Conservation (phyloP, 2,329 filamentous ascomycete species). For the Teratosphaeria nubilosa region DNA sequence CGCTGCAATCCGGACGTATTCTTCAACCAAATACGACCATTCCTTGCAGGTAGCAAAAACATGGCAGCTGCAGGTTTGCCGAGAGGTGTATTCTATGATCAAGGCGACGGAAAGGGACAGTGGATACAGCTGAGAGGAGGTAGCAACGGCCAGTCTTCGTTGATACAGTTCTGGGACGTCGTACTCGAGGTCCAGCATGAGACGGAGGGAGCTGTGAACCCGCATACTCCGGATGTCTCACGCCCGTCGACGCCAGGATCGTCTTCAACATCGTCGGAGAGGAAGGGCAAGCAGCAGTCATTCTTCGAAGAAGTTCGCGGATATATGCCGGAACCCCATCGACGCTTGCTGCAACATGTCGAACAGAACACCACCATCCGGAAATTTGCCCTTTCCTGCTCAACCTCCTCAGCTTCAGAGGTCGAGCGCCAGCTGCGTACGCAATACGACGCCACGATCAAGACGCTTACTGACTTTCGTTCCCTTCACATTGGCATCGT, state of each 20-base stretch:
- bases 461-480: slow-evolving; percentile 37
- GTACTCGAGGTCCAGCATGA: slow-evolving; percentile 41
- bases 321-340: slow-evolving; percentile 46
- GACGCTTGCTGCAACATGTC: slow-evolving; percentile 41
- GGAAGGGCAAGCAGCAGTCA: not conserved
- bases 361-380: slow-evolving; percentile 37
- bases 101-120: slow-evolving; percentile 34
- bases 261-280: not conserved
- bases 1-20: slow-evolving; percentile 90
- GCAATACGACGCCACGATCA: slow-evolving; percentile 39
- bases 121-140: slow-evolving; percentile 45
- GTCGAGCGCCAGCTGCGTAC: slow-evolving; percentile 21
- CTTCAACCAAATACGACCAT: slow-evolving; percentile 91
- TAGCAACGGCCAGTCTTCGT: slow-evolving; percentile 46
- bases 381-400: slow-evolving; percentile 26
- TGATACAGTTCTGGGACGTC: slow-evolving; percentile 46
- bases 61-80: slow-evolving; percentile 91
- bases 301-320: slow-evolving; percentile 38
- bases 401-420: slow-evolving; percentile 19
- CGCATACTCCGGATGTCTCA: not conserved
- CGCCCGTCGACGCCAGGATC: not conserved
- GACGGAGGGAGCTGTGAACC: slow-evolving; percentile 5
- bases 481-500: slow-evolving; percentile 45
- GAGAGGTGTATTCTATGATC: slow-evolving; percentile 76
- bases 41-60: slow-evolving; percentile 91